Percentiles rank a stretch among this genome's conserved stretches.
Evolutionary conservation across 2,329 filamentous ascomycete genomes (phyloP).

Genomic region (Colletotrichum orbiculare): DNA sequence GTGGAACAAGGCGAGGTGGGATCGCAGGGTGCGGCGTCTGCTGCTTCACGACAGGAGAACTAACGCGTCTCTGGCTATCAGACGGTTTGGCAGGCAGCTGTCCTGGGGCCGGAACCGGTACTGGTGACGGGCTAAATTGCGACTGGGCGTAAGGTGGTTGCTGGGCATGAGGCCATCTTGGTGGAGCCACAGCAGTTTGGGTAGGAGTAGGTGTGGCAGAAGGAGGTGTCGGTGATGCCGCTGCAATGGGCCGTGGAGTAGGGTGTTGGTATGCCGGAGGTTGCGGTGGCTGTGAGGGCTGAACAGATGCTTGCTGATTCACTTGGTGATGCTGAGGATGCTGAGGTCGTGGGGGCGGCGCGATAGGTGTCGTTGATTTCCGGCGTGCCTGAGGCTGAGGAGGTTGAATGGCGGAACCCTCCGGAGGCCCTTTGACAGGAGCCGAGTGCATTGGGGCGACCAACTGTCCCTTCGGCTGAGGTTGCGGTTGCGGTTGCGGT

Average conservation of each 20-base stretch:
- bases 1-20: slow-evolving; percentile 55
- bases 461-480: slow-evolving; percentile 50
- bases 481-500: slow-evolving; percentile 38
- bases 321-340: slow-evolving; percentile 40
- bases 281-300: slow-evolving; percentile 43
- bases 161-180: slow-evolving; percentile 48
- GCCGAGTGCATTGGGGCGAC: slow-evolving; percentile 50
- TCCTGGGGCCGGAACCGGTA: slow-evolving; percentile 38
- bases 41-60: slow-evolving; percentile 45
- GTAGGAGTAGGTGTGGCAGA: slow-evolving; percentile 11
- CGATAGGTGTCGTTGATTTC: slow-evolving; percentile 48
- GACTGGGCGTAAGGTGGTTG: slow-evolving; percentile 42
- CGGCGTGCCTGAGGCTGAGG: slow-evolving; percentile 46
- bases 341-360: slow-evolving; percentile 47
- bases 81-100: slow-evolving; percentile 39
- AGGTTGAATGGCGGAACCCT: slow-evolving; percentile 32
- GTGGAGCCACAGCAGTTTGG: slow-evolving; percentile 41
- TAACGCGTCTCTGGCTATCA: slow-evolving; percentile 45
- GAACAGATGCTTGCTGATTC: slow-evolving; percentile 3
- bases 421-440: slow-evolving; percentile 37
- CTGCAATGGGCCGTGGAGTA: slow-evolving; percentile 31
- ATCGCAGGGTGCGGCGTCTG: slow-evolving; percentile 48
- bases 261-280: slow-evolving; percentile 29
- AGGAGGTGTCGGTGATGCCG: slow-evolving; percentile 34
- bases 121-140: slow-evolving; percentile 39